These are phyloP conservation scores for Phragmites australis DNA, from an alignment of 176 grass and related monocot species.

Conservation along the genomic window DNA sequence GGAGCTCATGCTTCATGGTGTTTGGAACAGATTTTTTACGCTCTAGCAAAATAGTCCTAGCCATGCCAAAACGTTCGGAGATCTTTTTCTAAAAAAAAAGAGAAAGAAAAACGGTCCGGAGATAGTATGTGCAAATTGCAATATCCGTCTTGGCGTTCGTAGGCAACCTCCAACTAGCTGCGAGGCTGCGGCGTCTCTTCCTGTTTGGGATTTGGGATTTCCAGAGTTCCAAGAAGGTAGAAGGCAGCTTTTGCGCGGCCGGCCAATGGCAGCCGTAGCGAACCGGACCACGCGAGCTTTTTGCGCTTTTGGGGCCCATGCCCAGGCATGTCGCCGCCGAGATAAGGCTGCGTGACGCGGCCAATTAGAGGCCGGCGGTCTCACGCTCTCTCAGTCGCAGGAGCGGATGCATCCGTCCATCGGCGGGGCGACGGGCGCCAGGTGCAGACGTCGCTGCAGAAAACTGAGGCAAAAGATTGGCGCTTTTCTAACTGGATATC, in stretches of 20 bases:
- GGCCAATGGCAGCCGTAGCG: slow-evolving; percentile 30
- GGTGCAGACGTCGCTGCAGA: not conserved
- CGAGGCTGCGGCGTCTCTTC: not conserved
- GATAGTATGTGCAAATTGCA: not conserved
- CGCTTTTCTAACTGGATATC: not conserved
- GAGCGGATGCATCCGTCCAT: no score
- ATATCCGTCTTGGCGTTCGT: not conserved
- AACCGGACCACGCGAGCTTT: slow-evolving; percentile 28
- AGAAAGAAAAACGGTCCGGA: not conserved
- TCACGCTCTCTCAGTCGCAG: no score
- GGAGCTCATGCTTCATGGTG: no score
- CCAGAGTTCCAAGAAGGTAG: not conserved
- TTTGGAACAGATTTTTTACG: no score
- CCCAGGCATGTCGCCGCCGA: not conserved
- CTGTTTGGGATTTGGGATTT: not conserved
- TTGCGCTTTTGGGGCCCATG: slow-evolving; percentile 16
- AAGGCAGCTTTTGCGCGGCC: not conserved
- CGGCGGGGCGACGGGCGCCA: not conserved
- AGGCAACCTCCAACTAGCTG: not conserved
- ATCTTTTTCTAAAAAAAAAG: no score
- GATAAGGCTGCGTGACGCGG: slow-evolving; percentile 11
- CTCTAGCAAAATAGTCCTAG: no score
- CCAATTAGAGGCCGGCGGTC: not conserved
- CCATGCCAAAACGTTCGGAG: no score
- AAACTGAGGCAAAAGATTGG: not conserved